Evolutionary conservation across 106 monocot genomes (phyloP), one percentile per base, ranked within the genome.

Genomic region (Acorus gramineus): DNA sequence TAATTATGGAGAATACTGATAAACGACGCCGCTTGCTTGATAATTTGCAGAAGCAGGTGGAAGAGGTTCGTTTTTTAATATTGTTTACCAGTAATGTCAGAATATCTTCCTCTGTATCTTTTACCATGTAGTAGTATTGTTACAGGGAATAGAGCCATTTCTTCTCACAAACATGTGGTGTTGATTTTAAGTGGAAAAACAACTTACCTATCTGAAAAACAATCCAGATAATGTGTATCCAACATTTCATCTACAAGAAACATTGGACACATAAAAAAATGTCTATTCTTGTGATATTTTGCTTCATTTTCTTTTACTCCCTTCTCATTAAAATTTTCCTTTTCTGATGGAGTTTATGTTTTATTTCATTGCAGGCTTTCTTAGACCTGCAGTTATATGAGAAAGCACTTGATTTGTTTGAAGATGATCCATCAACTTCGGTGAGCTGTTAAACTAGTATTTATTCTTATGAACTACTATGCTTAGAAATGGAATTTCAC

Each of bases 341-440:
- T n/a, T 2, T 13, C 8, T 58, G 9, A 58, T 13, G n/a, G 14
- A 58, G 12, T 56, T 67, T 6, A 67, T 14, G 4, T 56, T 67
- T 47, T 28, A 51, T 2, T 61, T 14, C 53, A 42, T 61, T 51
- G 14, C 70, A 96, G 95, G 84, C 71, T 64, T 71, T 85, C 78
- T 63, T 96, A 74, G 86, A 96, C 60, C 62, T 96, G 55, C 95
- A 90, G 71, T 78, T 95, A 49, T 82, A 94, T 79, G 94, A 86
- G 57, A 94, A 80, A 82, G 59, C 82, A 67, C 65, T 95, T 6
- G 82, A 87, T 72, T 63, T 85, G 5, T 95, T 90, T 81, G 87
- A 95, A 74, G 90, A 95, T 75, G 95, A 95, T 67, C 80, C 85
- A 69, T 52, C 90, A 71, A 87, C 69, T 47, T 79, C 74, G 44